phyloP scores from a whole-genome alignment of 495 filamentous ascomycete species.

The Aspergillus cavernicola region DNA sequence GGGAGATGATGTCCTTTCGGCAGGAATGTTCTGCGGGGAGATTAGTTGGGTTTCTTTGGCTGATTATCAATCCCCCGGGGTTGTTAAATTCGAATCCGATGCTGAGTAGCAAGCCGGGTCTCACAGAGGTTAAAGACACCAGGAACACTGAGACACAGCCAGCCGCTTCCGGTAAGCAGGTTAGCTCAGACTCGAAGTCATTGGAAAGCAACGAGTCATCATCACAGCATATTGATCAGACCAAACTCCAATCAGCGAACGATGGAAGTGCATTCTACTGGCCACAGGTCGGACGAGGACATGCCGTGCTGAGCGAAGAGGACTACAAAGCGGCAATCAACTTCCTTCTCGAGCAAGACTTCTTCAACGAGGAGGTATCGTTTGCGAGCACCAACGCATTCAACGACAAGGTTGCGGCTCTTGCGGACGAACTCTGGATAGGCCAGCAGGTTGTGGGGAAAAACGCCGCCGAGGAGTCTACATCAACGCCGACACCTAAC shows the following conservation, averaged over 20 bases:
- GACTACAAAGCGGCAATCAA: conserved; percentile 77
- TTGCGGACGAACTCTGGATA: conserved; percentile 53
- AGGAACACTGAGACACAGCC: background rate
- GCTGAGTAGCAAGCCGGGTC: conserved; percentile 25
- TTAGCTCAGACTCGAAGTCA: background rate
- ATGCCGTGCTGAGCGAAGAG: conserved; percentile 63
- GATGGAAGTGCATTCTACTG: conserved; percentile 60
- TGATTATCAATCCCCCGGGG: conserved; percentile 64
- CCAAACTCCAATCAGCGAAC: background rate
- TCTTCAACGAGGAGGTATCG: conserved; percentile 67
- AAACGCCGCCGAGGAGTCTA: conserved; percentile 17
- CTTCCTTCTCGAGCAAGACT: conserved; percentile 79
- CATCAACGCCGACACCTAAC: conserved; percentile 31
- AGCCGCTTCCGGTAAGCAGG: conserved; percentile 2
- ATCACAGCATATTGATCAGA: background rate
- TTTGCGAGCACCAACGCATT: conserved; percentile 66
- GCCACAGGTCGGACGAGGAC: conserved; percentile 63
- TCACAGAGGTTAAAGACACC: conserved; percentile 1
- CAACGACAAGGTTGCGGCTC: conserved; percentile 57
- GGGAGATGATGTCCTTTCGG: conserved; percentile 96
- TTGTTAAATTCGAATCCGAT: conserved; percentile 37
- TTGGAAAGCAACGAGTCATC: background rate
- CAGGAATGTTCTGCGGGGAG: conserved; percentile 93
- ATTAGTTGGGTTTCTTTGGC: conserved; percentile 91
- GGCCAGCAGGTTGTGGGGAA: conserved; percentile 53